Evolutionary conservation across 345 rosid genomes (phyloP).

Genomic region (Excoecaria cochinchinensis): DNA sequence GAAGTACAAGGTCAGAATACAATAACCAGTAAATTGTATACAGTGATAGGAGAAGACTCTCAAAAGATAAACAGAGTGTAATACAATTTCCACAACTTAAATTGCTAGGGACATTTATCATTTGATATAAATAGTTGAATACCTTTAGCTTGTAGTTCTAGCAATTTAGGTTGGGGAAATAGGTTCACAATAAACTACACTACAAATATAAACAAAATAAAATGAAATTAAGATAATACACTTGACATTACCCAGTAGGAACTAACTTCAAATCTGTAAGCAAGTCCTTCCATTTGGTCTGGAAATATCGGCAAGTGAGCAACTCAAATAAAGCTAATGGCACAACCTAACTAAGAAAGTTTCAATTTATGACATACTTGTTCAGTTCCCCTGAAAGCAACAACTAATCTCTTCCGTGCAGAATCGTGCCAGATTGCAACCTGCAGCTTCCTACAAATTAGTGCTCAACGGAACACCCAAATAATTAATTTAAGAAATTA

Average conservation of each 20-base stretch:
- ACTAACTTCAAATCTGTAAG: slow-evolving; percentile 83
- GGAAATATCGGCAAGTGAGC: slow-evolving; percentile 28
- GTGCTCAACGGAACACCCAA: slow-evolving; percentile 16
- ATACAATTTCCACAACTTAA: neutral
- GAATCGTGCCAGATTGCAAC: slow-evolving; percentile 97
- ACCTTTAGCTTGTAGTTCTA: neutral
- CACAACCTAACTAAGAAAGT: slow-evolving; percentile 9
- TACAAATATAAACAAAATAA: slow-evolving; percentile 2
- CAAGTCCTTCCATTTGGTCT: slow-evolving; percentile 95
- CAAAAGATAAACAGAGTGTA: neutral
- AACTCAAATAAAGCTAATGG: slow-evolving; percentile 20
- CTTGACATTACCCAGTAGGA: slow-evolving; percentile 74
- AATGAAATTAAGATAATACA: slow-evolving; percentile 3
- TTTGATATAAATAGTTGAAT: neutral
- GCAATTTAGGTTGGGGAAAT: neutral
- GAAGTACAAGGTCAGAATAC: neutral
- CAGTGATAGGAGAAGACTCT: neutral
- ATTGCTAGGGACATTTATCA: neutral
- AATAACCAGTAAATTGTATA: neutral
- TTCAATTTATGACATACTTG: slow-evolving; percentile 55
- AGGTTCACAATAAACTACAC: slow-evolving; percentile 8
- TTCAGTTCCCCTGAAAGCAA: slow-evolving; percentile 97
- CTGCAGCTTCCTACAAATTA: slow-evolving; percentile 42
- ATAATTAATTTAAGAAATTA: slow-evolving; percentile 13
- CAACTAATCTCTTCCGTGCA: slow-evolving; percentile 67